Conservation (phyloP, 345 rosid species). For the Aethionema arabicum region DNA sequence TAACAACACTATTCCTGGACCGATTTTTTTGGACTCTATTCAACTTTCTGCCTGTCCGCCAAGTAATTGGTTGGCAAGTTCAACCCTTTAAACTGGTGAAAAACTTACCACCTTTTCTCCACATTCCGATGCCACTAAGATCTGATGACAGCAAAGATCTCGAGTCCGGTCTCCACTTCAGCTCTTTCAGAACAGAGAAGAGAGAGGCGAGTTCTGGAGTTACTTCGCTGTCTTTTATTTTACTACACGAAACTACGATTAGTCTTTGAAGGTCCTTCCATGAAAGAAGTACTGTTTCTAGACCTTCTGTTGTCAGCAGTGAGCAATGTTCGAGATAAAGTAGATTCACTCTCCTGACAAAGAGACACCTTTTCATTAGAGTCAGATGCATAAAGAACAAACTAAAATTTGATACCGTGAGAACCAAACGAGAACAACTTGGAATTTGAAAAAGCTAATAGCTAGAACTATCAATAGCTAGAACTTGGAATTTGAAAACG, state of each 20-base stretch:
- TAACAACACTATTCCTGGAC: background rate
- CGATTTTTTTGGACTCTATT: slow-evolving; percentile 5
- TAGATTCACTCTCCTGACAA: slow-evolving; percentile 51
- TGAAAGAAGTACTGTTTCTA: slow-evolving; percentile 49
- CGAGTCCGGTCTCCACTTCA: slow-evolving; percentile 70
- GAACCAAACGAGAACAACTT: background rate
- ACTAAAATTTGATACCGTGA: background rate
- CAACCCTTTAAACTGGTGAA: slow-evolving; percentile 45
- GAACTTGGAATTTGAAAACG: background rate
- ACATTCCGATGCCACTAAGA: slow-evolving; percentile 54
- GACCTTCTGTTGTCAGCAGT: slow-evolving; percentile 52
- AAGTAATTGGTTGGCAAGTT: slow-evolving; percentile 7
- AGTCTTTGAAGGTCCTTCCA: slow-evolving; percentile 56
- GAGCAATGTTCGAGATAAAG: slow-evolving; percentile 61
- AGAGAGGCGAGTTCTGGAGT: slow-evolving; percentile 51
- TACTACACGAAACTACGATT: slow-evolving; percentile 50
- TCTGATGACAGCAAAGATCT: slow-evolving; percentile 47
- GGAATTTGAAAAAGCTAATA: background rate
- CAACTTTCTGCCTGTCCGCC: background rate
- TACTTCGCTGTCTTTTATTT: slow-evolving; percentile 52
- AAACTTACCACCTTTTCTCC: slow-evolving; percentile 55
- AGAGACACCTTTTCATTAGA: slow-evolving; percentile 17
- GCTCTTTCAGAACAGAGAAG: slow-evolving; percentile 58
- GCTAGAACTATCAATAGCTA: background rate
- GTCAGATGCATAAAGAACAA: background rate